A percentile compares a stretch with the other conserved stretches of the same genome.
phyloP scores from a whole-genome alignment of 2,329 filamentous ascomycete species.

The Fusarium bactridioides region DNA sequence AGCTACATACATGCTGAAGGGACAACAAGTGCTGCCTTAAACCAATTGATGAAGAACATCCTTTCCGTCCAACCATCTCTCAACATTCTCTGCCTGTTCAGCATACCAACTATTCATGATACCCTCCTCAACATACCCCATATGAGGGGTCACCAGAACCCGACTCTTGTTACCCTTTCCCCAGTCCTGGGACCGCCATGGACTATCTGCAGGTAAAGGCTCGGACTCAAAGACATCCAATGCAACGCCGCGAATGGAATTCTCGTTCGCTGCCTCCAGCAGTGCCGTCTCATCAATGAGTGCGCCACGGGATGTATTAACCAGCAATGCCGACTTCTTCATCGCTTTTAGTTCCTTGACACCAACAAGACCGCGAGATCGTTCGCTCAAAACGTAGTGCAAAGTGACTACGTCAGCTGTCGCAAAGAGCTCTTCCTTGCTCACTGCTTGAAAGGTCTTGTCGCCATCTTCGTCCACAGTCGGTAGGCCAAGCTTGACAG shows the following conservation, averaged over 20 bases:
- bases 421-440: not conserved
- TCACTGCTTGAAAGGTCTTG: not conserved
- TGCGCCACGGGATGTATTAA: not conserved
- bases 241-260: not conserved
- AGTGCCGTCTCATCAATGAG: not conserved
- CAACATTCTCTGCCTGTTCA: slow-evolving; percentile 1
- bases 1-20: accelerated
- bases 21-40: not conserved
- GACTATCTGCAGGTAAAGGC: not conserved
- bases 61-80: not conserved
- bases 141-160: not conserved
- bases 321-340: not conserved
- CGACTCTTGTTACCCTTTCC: not conserved
- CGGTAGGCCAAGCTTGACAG: not conserved
- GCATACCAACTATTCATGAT: slow-evolving; percentile 1
- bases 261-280: not conserved
- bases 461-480: not conserved
- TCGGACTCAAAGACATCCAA: not conserved
- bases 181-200: not conserved
- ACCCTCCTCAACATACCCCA: not conserved
- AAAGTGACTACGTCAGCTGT: not conserved
- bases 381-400: not conserved
- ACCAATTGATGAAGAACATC: not conserved
- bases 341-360: not conserved
- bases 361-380: not conserved